These are phyloP conservation scores for Mucor saturninus DNA, from an alignment of 371 early-diverging fungal species.

Conservation along the genomic window DNA sequence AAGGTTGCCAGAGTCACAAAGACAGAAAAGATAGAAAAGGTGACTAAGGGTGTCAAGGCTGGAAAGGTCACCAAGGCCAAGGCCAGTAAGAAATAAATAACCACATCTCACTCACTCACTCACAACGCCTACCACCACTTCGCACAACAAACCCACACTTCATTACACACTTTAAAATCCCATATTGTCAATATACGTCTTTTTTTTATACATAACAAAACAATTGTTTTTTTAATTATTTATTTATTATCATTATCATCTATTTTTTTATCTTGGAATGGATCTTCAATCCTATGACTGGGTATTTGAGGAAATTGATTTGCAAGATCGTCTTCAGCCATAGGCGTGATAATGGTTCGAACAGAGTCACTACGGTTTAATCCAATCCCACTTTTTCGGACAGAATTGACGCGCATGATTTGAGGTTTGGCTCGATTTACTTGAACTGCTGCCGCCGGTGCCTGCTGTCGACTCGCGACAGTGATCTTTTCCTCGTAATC, in stretches of 20 bases:
- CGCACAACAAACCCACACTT: background rate
- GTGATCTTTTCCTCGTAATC: background rate
- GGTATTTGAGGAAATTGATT: conserved; percentile 6
- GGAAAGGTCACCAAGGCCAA: conserved; percentile 1
- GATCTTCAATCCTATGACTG: conserved; percentile 5
- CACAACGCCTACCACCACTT: too few species aligned
- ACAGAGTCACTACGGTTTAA: conserved; percentile 41
- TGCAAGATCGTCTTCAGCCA: background rate
- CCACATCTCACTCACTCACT: conserved; percentile 5
- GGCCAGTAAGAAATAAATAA: conserved; percentile 14
- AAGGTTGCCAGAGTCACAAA: background rate
- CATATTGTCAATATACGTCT: background rate
- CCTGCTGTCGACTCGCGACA: conserved; percentile 3
- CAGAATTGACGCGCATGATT: conserved; percentile 54
- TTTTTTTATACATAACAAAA: background rate
- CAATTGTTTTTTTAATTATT: too few species aligned
- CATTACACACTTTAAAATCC: background rate
- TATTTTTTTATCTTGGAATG: conserved; percentile 4
- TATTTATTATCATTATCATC: too few species aligned
- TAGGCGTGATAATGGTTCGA: conserved; percentile 7
- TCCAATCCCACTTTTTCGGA: conserved; percentile 19
- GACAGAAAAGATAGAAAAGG: too few species aligned
- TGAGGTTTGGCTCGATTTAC: conserved; percentile 49
- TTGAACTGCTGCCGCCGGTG: conserved; percentile 32
- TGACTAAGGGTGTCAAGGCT: too few species aligned